Conservation (phyloP, 495 filamentous ascomycete genomes). For the Aspergillus nanangensis region DNA sequence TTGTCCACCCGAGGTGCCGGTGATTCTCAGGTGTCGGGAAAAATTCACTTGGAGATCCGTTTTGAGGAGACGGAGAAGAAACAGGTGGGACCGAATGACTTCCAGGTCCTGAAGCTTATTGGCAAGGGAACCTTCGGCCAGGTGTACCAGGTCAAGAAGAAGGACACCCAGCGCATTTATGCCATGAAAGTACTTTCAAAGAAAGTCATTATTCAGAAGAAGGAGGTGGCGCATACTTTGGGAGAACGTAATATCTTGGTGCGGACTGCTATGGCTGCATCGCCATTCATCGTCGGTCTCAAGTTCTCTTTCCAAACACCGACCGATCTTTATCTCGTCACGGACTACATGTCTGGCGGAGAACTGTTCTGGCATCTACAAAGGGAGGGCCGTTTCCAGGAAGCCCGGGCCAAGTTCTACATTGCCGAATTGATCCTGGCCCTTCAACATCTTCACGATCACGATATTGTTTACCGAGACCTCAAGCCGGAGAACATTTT, state of each 20-base stretch:
- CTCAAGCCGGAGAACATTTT: slow-evolving; percentile 84
- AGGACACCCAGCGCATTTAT: slow-evolving; percentile 92
- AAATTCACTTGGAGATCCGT: slow-evolving; percentile 79
- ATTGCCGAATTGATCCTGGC: slow-evolving; percentile 96
- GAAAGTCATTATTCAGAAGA: slow-evolving; percentile 99
- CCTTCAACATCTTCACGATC: slow-evolving; percentile 89
- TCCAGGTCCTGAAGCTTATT: slow-evolving; percentile 91
- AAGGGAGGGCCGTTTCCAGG: slow-evolving; percentile 93
- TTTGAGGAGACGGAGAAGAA: slow-evolving; percentile 90
- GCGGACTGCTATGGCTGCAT: slow-evolving; percentile 90
- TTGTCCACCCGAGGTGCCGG: slow-evolving; percentile 63
- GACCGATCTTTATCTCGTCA: slow-evolving; percentile 93
- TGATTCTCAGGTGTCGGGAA: slow-evolving; percentile 74
- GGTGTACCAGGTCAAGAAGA: slow-evolving; percentile 98
- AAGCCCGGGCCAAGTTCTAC: slow-evolving; percentile 95
- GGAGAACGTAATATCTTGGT: slow-evolving; percentile 97
- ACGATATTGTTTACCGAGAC: slow-evolving; percentile 97
- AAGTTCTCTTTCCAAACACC: slow-evolving; percentile 99
- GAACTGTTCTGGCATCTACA: slow-evolving; percentile 99
- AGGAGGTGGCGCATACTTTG: slow-evolving; percentile 94
- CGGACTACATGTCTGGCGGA: slow-evolving; percentile 99
- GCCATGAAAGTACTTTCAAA: slow-evolving; percentile 99
- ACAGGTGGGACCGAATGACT: slow-evolving; percentile 95
- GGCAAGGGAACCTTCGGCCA: slow-evolving; percentile 99
- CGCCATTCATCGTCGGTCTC: slow-evolving; percentile 94